Base-by-base conservation (phyloP, 2,329 filamentous ascomycete species). In the Venturia carpophila region DNA sequence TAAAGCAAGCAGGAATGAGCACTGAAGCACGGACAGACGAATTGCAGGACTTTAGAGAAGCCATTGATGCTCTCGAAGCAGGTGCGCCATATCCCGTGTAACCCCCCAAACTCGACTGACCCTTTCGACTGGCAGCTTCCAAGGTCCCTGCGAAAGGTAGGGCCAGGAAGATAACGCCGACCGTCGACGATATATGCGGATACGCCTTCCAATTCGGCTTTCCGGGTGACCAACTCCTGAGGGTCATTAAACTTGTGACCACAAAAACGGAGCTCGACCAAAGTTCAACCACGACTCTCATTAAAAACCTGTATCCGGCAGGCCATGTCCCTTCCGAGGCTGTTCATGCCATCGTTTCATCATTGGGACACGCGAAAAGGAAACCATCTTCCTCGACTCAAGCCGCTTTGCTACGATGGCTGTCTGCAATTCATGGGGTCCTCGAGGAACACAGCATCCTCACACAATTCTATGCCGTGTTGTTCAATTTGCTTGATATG, bases 401-500 rank as follows among this genome's bases (percentile, higher is more conserved):
- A 75, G 83, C 83, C 34, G 79, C 86, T 52, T 79, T 95, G 62
- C 76, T 95, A 67, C 87, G 84, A 75, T 96, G 91, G 91, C 79
- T 95, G 62, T 82, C 91, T 65, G 84, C 90, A 76, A 83, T 91
- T 3, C 87, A 92, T 71, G 87, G 91, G 69, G 78, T 87, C 58
- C 75, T 94, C 24, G 85, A 90, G 64, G 83, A 85, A 49, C 81
- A 83, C 58, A 78, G 77, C 7, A 77, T 87, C 10, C 75, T 96
- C 61, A 86, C 86, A 5, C 86, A 85, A 67, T 78, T 88, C 1
- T 96, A 95, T 71, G 81, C 85, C 0, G 84, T 93, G 21, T 75
- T 96, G 4, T 96, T 96, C 73, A 90, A 90, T 68, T 79, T 93
- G 68, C 81, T 96, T 6, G 90, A 95, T 71, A 93, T 90, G 71